Percentiles rank a stretch among this genome's conserved stretches.
phyloP scores from a whole-genome alignment of 73 alveolate species.

The Tetrahymena elliotti region DNA sequence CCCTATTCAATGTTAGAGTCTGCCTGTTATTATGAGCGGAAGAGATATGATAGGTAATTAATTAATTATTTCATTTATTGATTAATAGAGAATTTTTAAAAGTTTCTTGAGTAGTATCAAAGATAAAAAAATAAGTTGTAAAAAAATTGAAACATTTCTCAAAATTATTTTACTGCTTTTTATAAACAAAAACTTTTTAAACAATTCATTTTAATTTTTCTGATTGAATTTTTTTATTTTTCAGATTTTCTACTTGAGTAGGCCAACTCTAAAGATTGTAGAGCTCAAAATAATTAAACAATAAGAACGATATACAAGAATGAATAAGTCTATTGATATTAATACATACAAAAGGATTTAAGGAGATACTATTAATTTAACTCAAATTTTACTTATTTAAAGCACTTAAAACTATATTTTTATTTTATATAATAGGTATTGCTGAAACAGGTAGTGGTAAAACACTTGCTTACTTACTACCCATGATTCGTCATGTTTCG shows the following conservation, averaged over 20 bases:
- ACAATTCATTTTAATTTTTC: background rate
- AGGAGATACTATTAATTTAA: background rate
- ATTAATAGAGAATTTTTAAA: too few relatives aligned
- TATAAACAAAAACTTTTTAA: background rate
- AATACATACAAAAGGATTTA: background rate
- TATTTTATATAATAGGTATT: conserved; percentile 71
- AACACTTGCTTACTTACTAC: conserved; percentile 95
- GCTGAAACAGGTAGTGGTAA: conserved; percentile 99
- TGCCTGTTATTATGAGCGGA: conserved; percentile 97
- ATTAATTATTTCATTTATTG: background rate
- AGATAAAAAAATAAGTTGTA: background rate
- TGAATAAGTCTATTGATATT: background rate
- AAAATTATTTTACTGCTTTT: too few relatives aligned
- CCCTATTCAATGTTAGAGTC: conserved; percentile 90
- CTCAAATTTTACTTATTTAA: too few relatives aligned
- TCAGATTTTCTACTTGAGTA: background rate
- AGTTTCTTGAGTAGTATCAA: background rate
- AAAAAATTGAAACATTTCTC: too few relatives aligned
- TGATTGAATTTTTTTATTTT: background rate
- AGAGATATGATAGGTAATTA: conserved; percentile 58
- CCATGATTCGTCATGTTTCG: conserved; percentile 90
- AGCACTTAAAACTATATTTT: background rate
- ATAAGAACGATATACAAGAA: background rate
- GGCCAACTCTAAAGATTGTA: background rate
- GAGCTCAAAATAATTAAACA: background rate